A percentile compares a stretch with the other conserved stretches of the same genome.
Evolutionary conservation across 495 filamentous ascomycete genomes (phyloP).

Genomic region (Friedmanniomyces simplex): DNA sequence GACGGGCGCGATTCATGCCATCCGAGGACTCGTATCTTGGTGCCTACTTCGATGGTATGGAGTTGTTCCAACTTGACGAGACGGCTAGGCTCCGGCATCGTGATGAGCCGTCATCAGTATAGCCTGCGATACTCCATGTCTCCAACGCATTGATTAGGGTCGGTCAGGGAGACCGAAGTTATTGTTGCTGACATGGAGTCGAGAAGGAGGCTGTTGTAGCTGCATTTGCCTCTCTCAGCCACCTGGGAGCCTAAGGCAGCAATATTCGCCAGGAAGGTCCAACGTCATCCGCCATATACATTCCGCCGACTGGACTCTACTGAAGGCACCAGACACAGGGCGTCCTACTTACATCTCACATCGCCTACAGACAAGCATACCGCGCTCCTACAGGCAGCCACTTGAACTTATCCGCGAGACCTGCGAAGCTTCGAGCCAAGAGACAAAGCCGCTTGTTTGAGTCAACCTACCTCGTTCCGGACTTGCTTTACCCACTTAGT

Average conservation of each 20-base stretch:
- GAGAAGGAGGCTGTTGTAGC: no score
- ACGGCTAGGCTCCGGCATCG: constrained; percentile 42
- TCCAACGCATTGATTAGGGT: no score
- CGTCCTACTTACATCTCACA: neutral
- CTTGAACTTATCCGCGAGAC: neutral
- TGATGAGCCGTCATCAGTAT: neutral
- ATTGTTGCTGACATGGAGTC: no score
- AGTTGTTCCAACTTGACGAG: constrained; percentile 61
- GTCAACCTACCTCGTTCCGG: neutral
- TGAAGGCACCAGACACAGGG: neutral
- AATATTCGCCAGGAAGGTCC: neutral
- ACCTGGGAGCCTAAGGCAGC: neutral
- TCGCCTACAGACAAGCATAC: neutral
- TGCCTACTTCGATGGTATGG: constrained; percentile 40
- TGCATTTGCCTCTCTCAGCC: no score
- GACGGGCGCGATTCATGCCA: constrained; percentile 49
- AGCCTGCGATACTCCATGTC: no score
- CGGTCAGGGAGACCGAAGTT: no score
- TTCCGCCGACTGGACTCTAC: no score
- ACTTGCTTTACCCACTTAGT: neutral
- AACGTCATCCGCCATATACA: neutral
- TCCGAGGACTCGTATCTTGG: constrained; percentile 84
- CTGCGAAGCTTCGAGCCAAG: neutral
- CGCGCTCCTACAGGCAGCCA: neutral
- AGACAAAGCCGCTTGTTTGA: neutral